Evolutionary conservation across 345 rosid species (phyloP).

Genomic region (Alliaria petiolata): DNA sequence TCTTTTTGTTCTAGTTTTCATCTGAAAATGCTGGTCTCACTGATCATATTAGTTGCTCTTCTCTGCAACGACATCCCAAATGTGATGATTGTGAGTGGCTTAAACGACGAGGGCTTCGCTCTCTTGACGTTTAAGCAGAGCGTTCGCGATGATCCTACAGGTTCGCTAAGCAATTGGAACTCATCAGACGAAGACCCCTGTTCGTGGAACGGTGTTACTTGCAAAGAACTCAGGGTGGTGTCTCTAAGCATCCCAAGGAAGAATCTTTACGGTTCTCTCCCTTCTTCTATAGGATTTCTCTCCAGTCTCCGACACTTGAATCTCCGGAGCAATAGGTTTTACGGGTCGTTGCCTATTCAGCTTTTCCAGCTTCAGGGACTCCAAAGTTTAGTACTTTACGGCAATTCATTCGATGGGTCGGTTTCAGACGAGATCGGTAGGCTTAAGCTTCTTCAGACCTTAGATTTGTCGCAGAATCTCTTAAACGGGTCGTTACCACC

Average conservation of each 20-base stretch:
- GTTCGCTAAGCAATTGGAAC: constrained; percentile 82
- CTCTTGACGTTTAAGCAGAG: constrained; percentile 72
- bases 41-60: constrained; percentile 32
- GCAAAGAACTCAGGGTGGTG: constrained; percentile 72
- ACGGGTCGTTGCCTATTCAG: constrained; percentile 64
- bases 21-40: constrained; percentile 33
- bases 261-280: constrained; percentile 70
- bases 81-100: constrained; percentile 16
- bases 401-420: constrained; percentile 78
- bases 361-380: constrained; percentile 72
- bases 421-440: constrained; percentile 64
- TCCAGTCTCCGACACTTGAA: constrained; percentile 80
- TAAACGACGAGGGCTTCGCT: constrained; percentile 71
- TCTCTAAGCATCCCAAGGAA: constrained; percentile 84
- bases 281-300: constrained; percentile 79
- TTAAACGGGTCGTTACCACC: constrained; percentile 69
- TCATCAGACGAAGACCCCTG: constrained; percentile 67
- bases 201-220: constrained; percentile 90
- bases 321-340: constrained; percentile 70
- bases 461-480: constrained; percentile 85
- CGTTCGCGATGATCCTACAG: constrained; percentile 66
- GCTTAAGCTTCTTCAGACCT: constrained; percentile 67
- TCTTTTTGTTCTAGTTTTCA: background rate
- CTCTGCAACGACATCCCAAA: constrained; percentile 32
- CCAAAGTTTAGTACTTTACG: constrained; percentile 90